phyloP scores from a whole-genome alignment of 225 moss, liverwort and hornwort species.

The Physcomitrium patens region DNA sequence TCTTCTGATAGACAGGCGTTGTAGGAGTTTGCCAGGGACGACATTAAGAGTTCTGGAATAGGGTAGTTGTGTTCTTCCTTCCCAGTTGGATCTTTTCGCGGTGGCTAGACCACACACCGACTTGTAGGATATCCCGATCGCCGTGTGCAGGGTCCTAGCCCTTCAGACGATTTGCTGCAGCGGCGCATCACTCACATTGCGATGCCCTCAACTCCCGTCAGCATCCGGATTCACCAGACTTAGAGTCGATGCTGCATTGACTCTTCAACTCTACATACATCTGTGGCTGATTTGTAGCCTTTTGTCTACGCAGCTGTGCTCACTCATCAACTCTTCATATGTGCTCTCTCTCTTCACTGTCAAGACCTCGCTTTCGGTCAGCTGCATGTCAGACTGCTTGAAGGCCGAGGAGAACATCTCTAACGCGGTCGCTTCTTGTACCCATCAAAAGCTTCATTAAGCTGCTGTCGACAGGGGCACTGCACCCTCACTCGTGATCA shows the following conservation, averaged over 20 bases:
- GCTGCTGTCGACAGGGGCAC: not conserved
- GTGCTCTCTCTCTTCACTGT: conserved; percentile 10
- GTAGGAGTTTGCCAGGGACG: too few species aligned
- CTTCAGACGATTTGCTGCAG: too few species aligned
- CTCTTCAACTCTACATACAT: not conserved
- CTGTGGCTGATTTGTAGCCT: not conserved
- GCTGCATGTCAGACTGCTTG: not conserved
- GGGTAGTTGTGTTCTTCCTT: too few species aligned
- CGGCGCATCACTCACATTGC: too few species aligned
- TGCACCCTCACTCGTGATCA: not conserved
- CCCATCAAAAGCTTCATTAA: not conserved
- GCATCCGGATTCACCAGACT: not conserved
- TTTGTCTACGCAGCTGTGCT: conserved; percentile 3
- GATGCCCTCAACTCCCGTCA: too few species aligned
- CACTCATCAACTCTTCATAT: conserved; percentile 10
- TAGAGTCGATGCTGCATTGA: not conserved
- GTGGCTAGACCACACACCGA: too few species aligned
- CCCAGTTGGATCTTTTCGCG: too few species aligned
- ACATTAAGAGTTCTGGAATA: too few species aligned
- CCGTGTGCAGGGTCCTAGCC: too few species aligned
- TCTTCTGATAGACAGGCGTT: too few species aligned
- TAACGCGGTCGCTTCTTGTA: not conserved
- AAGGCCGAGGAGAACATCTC: not conserved
- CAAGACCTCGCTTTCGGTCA: not conserved
- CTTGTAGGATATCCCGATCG: too few species aligned